A percentile compares a stretch with the other conserved stretches of the same genome.
These are phyloP conservation scores for Theobroma cacao DNA, from an alignment of 345 rosid genomes.

Conservation along the genomic window DNA sequence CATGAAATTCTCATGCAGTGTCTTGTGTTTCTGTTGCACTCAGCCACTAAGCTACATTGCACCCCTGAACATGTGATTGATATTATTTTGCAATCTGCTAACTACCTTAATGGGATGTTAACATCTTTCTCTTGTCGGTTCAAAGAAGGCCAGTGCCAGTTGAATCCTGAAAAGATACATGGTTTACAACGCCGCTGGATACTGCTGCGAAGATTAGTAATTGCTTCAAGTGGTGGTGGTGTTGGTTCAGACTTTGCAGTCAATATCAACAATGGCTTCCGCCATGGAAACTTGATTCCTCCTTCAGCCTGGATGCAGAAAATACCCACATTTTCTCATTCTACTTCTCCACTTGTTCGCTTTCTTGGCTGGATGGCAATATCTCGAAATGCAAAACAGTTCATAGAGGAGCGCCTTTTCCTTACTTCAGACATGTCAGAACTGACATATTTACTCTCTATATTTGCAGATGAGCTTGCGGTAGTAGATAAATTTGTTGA, in stretches of 20 bases:
- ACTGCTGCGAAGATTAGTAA: slow-evolving; percentile 63
- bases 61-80: slow-evolving; percentile 57
- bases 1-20: slow-evolving; percentile 76
- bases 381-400: slow-evolving; percentile 62
- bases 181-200: slow-evolving; percentile 58
- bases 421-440: slow-evolving; percentile 68
- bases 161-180: slow-evolving; percentile 41
- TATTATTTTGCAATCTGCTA: slow-evolving; percentile 58
- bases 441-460: slow-evolving; percentile 52
- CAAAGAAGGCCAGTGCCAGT: slow-evolving; percentile 45
- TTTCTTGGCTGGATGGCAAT: slow-evolving; percentile 94
- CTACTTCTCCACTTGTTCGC: slow-evolving; percentile 62
- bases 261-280: slow-evolving; percentile 34
- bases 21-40: slow-evolving; percentile 63
- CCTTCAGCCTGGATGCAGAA: slow-evolving; percentile 65
- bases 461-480: slow-evolving; percentile 74
- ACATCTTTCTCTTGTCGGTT: slow-evolving; percentile 41
- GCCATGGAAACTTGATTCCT: slow-evolving; percentile 57
- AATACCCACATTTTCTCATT: slow-evolving; percentile 56
- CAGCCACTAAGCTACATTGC: slow-evolving; percentile 65
- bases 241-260: slow-evolving; percentile 43
- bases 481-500: slow-evolving; percentile 39
- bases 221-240: slow-evolving; percentile 63
- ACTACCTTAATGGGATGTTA: slow-evolving; percentile 52
- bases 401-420: slow-evolving; percentile 46